phyloP scores from a whole-genome alignment of 2,329 filamentous ascomycete genomes.

The Acephala macrosclerotiorum region DNA sequence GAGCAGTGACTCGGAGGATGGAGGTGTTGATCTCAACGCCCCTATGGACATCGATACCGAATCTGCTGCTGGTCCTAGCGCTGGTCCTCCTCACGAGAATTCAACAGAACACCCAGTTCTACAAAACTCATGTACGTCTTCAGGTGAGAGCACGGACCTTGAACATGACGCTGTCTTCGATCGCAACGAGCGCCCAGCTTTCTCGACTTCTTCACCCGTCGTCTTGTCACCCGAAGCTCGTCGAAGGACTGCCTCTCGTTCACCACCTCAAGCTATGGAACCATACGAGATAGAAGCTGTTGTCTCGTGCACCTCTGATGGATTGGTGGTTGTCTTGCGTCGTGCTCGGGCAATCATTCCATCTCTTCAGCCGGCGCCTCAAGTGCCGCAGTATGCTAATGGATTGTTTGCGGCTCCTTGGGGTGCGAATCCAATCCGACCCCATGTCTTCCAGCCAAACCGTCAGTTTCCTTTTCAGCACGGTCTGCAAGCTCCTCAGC shows the following conservation, averaged over 20 bases:
- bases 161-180: constrained; percentile 54
- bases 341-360: constrained; percentile 76
- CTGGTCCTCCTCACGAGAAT: constrained; percentile 6
- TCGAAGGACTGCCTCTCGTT: constrained; percentile 16
- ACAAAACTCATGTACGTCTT: constrained; percentile 47
- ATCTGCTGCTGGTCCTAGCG: constrained; percentile 14
- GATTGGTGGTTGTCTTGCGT: constrained; percentile 81
- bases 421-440: constrained; percentile 71
- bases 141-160: constrained; percentile 52
- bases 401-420: constrained; percentile 83
- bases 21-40: constrained; percentile 54
- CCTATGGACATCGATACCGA: constrained; percentile 50
- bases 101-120: constrained; percentile 18
- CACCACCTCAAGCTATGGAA: constrained; percentile 41
- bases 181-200: constrained; percentile 37
- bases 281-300: constrained; percentile 83
- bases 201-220: constrained; percentile 42
- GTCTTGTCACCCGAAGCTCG: constrained; percentile 29
- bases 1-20: constrained; percentile 52
- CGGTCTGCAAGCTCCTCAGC: constrained; percentile 48
- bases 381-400: constrained; percentile 57
- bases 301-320: constrained; percentile 90
- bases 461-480: constrained; percentile 53
- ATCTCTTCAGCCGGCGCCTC: constrained; percentile 59
- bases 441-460: constrained; percentile 45